These are phyloP conservation scores for Zizania palustris DNA, from an alignment of 202 grass and related monocot species.

Conservation along the genomic window DNA sequence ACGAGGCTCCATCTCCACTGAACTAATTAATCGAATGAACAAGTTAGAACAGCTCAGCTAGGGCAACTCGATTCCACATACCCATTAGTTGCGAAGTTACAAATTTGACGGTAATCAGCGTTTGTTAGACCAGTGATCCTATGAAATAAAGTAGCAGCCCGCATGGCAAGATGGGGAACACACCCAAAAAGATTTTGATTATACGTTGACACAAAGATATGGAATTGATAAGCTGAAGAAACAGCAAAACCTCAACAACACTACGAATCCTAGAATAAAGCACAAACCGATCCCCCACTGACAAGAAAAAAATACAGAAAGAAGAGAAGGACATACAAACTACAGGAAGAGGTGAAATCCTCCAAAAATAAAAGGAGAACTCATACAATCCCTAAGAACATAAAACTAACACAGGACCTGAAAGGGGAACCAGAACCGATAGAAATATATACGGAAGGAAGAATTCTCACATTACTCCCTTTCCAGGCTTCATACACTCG, in stretches of 20 bases:
- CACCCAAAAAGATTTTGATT: background rate
- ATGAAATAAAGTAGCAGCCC: background rate
- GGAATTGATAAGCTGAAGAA: background rate
- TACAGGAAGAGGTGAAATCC: background rate
- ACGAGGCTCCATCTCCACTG: constrained; percentile 1
- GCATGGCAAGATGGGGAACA: background rate
- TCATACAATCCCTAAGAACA: background rate
- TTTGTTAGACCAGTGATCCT: background rate
- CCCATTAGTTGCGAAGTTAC: background rate
- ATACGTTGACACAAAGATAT: background rate
- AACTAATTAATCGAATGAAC: constrained; percentile 23
- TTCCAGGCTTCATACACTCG: constrained; percentile 76
- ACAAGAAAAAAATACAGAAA: background rate
- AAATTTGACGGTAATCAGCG: background rate
- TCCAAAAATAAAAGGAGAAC: background rate
- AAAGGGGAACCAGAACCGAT: background rate
- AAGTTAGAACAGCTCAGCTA: background rate
- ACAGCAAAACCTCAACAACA: constrained; percentile 6
- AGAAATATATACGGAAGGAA: background rate
- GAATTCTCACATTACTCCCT: constrained; percentile 67
- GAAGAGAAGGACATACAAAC: constrained; percentile 9
- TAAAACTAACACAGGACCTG: background rate
- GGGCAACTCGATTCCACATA: constrained; percentile 14
- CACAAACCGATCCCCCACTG: background rate
- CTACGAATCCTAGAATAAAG: background rate